These are phyloP conservation scores for Monosporascus ibericus DNA, from an alignment of 2,329 filamentous ascomycete species.

Conservation along the genomic window DNA sequence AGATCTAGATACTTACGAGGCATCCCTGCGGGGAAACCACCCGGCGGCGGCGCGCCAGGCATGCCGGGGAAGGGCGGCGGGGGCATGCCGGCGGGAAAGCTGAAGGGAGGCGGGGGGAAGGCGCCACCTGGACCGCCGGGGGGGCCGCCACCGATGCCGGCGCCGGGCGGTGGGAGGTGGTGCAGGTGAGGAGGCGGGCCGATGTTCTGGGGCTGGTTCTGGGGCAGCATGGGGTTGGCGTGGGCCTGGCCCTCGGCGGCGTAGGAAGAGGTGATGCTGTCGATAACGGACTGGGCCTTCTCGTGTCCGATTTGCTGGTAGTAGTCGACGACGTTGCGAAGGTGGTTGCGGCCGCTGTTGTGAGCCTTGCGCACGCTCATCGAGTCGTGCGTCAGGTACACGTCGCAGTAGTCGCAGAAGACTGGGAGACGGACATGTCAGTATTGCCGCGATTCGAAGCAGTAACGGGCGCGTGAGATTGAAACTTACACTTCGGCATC, in stretches of 20 bases:
- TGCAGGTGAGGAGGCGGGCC: slow-evolving; percentile 76
- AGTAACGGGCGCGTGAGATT: slow-evolving; percentile 6
- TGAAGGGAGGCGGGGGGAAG: slow-evolving; percentile 50
- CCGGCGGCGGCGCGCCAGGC: slow-evolving; percentile 51
- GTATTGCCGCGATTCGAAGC: background rate
- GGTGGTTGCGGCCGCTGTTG: slow-evolving; percentile 91
- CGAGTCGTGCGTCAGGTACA: slow-evolving; percentile 98
- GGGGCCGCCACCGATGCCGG: slow-evolving; percentile 24
- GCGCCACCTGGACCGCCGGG: slow-evolving; percentile 18
- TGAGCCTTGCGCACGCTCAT: slow-evolving; percentile 99
- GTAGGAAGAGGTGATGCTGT: slow-evolving; percentile 95
- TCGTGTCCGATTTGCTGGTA: slow-evolving; percentile 99
- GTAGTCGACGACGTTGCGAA: slow-evolving; percentile 97
- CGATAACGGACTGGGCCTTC: slow-evolving; percentile 96
- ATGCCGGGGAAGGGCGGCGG: slow-evolving; percentile 29
- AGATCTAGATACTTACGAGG: slow-evolving; percentile 43
- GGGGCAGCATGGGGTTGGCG: slow-evolving; percentile 75
- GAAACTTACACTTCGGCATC: slow-evolving; percentile 80
- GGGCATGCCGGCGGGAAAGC: slow-evolving; percentile 51
- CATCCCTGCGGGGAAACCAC: slow-evolving; percentile 40
- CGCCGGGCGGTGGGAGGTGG: slow-evolving; percentile 44
- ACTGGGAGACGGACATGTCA: slow-evolving; percentile 39
- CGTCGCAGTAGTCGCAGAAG: slow-evolving; percentile 98
- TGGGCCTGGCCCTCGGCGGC: slow-evolving; percentile 85
- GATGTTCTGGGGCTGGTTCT: slow-evolving; percentile 75